phyloP scores from a whole-genome alignment of 805 yeast genomes.

The Saturnispora ahearnii region DNA sequence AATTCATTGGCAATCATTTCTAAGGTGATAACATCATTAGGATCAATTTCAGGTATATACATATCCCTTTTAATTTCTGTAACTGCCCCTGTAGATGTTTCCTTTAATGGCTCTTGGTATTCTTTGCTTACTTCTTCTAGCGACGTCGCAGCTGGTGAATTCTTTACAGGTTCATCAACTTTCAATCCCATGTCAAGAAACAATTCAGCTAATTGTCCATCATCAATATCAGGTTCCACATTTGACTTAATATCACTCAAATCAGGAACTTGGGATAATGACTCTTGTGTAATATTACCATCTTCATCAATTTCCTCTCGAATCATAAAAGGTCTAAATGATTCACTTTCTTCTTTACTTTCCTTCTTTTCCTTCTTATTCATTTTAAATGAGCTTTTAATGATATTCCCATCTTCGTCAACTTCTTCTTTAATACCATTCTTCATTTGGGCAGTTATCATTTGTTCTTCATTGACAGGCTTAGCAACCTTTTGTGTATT shows the following conservation, averaged over 20 bases:
- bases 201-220: conserved; percentile 26
- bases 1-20: conserved; percentile 47
- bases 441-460: conserved; percentile 7
- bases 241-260: conserved; percentile 11
- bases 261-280: conserved; percentile 28
- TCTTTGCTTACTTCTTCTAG: not conserved
- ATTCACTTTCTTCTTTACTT: conserved; percentile 13
- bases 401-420: conserved; percentile 8
- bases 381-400: conserved; percentile 5
- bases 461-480: too few relatives aligned
- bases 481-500: not conserved
- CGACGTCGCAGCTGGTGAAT: not conserved
- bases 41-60: conserved; percentile 29
- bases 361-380: not conserved
- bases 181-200: conserved; percentile 29
- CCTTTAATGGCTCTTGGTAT: conserved; percentile 3
- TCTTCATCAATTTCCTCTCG: conserved; percentile 74
- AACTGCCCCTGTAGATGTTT: not conserved
- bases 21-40: conserved; percentile 41
- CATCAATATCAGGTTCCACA: conserved; percentile 16
- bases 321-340: conserved; percentile 50
- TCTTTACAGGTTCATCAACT: not conserved
- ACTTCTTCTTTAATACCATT: conserved; percentile 33
- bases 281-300: conserved; percentile 49
- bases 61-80: not conserved